These are phyloP conservation scores for Epichloe aotearoae DNA, from an alignment of 2,329 filamentous ascomycete species.

Conservation along the genomic window DNA sequence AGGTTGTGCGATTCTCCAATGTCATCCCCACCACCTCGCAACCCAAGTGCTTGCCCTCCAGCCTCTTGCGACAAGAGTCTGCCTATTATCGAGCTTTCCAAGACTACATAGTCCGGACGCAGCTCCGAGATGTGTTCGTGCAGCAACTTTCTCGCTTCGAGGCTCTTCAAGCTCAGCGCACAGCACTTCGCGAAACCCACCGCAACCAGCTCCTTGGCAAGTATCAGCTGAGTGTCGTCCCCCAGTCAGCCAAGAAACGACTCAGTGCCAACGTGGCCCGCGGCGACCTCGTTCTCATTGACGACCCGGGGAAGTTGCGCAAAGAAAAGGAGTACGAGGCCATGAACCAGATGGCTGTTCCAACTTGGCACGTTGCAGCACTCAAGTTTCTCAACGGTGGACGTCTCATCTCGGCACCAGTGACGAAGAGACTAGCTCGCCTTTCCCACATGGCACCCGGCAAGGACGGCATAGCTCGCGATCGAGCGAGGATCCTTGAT, in stretches of 20 bases:
- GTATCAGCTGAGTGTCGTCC: constrained; percentile 61
- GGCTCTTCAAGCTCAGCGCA: constrained; percentile 69
- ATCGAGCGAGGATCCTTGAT: constrained; percentile 62
- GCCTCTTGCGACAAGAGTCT: constrained; percentile 48
- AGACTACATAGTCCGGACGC: constrained; percentile 53
- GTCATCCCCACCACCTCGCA: constrained; percentile 30
- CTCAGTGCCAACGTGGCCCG: constrained; percentile 61
- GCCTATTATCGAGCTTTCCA: constrained; percentile 86
- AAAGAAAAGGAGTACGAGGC: constrained; percentile 72
- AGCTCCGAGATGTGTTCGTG: constrained; percentile 63
- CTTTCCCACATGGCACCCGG: constrained; percentile 35
- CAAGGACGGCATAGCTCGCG: constrained; percentile 29
- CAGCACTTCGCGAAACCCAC: constrained; percentile 60
- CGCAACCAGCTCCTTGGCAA: constrained; percentile 73
- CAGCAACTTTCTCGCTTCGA: constrained; percentile 79
- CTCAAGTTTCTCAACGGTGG: constrained; percentile 50
- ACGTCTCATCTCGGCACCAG: constrained; percentile 49
- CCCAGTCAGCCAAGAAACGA: constrained; percentile 56
- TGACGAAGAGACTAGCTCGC: constrained; percentile 47
- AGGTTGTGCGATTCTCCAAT: constrained; percentile 63
- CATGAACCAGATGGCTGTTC: constrained; percentile 52
- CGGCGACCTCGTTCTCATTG: constrained; percentile 50
- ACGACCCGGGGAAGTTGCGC: constrained; percentile 51
- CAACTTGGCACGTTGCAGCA: constrained; percentile 49
- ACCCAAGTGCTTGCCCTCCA: constrained; percentile 37